A percentile compares a stretch with the other conserved stretches of the same genome.
Conservation (phyloP, 129 eudicot species). For the Chrysanthemum lavandulifolium region DNA sequence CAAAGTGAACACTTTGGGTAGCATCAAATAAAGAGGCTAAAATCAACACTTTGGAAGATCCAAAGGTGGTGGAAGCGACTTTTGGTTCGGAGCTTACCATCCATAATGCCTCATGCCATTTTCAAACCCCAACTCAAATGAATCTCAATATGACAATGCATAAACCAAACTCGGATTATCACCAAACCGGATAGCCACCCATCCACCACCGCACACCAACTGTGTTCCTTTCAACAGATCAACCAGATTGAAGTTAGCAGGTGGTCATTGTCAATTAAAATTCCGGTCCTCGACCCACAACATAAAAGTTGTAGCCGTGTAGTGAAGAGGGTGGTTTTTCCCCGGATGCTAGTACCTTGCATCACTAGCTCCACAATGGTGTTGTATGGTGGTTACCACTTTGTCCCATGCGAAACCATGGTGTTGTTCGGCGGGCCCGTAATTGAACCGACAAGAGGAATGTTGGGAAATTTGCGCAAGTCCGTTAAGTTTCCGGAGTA, state of each 20-base stretch:
- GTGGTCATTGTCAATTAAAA: conserved; percentile 40
- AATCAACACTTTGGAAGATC: conserved; percentile 55
- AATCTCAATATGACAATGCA: conserved; percentile 34
- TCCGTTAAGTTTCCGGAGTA: conserved; percentile 28
- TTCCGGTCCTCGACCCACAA: conserved; percentile 47
- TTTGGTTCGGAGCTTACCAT: conserved; percentile 47
- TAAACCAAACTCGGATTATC: conserved; percentile 15
- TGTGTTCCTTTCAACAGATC: conserved; percentile 49
- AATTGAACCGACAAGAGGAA: conserved; percentile 36
- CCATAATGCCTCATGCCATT: conserved; percentile 55
- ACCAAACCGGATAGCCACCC: conserved; percentile 46
- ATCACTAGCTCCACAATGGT: conserved; percentile 47
- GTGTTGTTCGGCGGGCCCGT: conserved; percentile 51
- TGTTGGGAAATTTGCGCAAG: conserved; percentile 41
- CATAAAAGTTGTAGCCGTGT: conserved; percentile 49
- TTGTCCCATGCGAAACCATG: conserved; percentile 41
- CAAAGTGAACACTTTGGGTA: too few relatives aligned
- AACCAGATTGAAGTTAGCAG: conserved; percentile 41
- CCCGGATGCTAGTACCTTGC: conserved; percentile 49
- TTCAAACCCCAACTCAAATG: conserved; percentile 52
- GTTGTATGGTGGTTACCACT: conserved; percentile 40
- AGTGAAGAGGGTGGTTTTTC: conserved; percentile 36
- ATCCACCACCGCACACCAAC: conserved; percentile 53
- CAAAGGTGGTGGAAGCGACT: conserved; percentile 48
- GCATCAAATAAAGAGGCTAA: neutral